phyloP scores from a whole-genome alignment of 2,329 filamentous ascomycete species.

The Venturia oleaginea region DNA sequence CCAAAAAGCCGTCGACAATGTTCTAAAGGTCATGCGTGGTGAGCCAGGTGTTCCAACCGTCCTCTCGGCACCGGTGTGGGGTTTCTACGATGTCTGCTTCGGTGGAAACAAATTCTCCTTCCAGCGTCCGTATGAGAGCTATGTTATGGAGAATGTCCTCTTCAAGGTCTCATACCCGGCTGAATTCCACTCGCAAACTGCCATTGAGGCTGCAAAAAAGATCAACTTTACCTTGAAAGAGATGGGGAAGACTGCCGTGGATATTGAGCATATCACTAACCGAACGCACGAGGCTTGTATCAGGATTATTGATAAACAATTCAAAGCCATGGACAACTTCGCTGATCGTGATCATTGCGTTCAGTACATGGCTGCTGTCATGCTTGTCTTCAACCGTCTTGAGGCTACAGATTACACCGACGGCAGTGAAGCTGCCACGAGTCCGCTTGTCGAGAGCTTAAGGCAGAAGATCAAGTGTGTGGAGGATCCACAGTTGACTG shows the following conservation, averaged over 20 bases:
- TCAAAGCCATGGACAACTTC: conserved; percentile 99
- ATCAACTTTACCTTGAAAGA: conserved; percentile 75
- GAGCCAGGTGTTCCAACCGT: conserved; percentile 88
- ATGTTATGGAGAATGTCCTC: conserved; percentile 99
- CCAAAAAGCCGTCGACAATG: conserved; percentile 86
- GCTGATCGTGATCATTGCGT: conserved; percentile 99
- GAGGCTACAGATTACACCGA: conserved; percentile 91
- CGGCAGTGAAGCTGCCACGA: conserved; percentile 83
- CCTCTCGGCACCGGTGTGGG: conserved; percentile 86
- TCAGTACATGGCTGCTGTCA: conserved; percentile 89
- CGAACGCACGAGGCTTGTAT: conserved; percentile 97
- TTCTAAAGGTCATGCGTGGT: conserved; percentile 82
- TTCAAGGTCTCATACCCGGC: conserved; percentile 99
- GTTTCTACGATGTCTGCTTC: conserved; percentile 98
- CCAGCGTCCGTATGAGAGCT: conserved; percentile 92
- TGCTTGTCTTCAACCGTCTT: conserved; percentile 91
- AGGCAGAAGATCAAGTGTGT: conserved; percentile 92
- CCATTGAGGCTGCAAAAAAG: conserved; percentile 87
- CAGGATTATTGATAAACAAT: conserved; percentile 99
- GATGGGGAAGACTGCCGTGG: conserved; percentile 80
- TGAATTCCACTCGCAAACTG: conserved; percentile 98
- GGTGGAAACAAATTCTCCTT: conserved; percentile 86
- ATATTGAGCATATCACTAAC: conserved; percentile 85
- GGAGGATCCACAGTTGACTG: conserved; percentile 89
- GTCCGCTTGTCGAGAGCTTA: conserved; percentile 79